phyloP scores from a whole-genome alignment of 805 yeast species.

The Candida anglica region DNA sequence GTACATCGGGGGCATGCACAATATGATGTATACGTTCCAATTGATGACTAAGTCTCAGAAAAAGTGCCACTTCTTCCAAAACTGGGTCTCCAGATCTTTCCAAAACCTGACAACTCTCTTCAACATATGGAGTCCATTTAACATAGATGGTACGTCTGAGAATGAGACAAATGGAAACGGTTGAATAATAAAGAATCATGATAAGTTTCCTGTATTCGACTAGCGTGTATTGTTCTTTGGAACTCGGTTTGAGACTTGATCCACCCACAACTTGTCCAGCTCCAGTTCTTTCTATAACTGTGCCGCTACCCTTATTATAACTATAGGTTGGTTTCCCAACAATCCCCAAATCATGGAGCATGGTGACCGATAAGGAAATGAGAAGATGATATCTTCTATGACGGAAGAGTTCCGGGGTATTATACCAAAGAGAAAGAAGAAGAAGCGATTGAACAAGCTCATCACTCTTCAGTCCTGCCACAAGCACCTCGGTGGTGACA shows the following conservation, averaged over 20 bases:
- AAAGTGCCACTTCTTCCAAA: conserved; percentile 46
- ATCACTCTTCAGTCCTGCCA: conserved; percentile 65
- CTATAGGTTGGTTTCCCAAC: conserved; percentile 42
- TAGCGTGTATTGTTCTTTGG: too few relatives aligned
- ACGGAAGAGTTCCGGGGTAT: conserved; percentile 76
- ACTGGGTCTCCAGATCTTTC: conserved; percentile 29
- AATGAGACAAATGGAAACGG: conserved; percentile 62
- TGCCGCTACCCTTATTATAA: conserved; percentile 12
- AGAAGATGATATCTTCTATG: conserved; percentile 75
- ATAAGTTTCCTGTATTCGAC: conserved; percentile 42
- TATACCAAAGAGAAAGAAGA: conserved; percentile 72
- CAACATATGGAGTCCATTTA: conserved; percentile 62
- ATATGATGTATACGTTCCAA: conserved; percentile 59
- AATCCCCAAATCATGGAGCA: conserved; percentile 76
- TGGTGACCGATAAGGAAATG: conserved; percentile 57
- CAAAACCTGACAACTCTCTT: conserved; percentile 53
- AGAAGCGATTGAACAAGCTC: conserved; percentile 64
- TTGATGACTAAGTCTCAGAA: conserved; percentile 55
- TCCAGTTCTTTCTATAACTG: too few relatives aligned
- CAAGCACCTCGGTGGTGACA: conserved; percentile 55
- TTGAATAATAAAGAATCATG: conserved; percentile 54
- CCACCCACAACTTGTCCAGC: too few relatives aligned
- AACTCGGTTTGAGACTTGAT: too few relatives aligned
- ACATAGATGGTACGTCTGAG: conserved; percentile 60
- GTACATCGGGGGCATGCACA: conserved; percentile 35